Evolutionary conservation across 2,329 filamentous ascomycete genomes (phyloP), one percentile per base, ranked within the genome.

Genomic region (Trichoderma cornu-damae): DNA sequence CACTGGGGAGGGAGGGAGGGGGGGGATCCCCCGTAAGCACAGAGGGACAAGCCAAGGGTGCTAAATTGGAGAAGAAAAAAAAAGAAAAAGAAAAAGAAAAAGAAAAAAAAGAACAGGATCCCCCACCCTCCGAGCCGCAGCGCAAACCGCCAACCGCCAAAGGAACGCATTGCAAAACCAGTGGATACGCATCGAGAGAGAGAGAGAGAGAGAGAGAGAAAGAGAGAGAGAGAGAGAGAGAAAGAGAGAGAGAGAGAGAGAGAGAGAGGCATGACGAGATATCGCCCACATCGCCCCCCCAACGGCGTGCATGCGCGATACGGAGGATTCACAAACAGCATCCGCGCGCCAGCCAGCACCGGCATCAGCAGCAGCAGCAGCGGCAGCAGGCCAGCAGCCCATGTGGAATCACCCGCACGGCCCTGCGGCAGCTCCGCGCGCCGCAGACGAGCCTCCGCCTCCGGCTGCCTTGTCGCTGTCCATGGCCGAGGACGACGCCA

Each of bases 401-500:
- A 66, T 68, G 68, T 69, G 68, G 67, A 67, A 63, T 61, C 63
- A 64, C 22, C 51, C 38, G 38, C 52, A 38, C 43, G 34, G 34
- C 56, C 62, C 61, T 58, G 63, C 61, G 58, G 62, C 61, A 58
- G 60, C 43, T 59, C 61, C n/a, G n/a, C n/a, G 65, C 66, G 63
- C 53, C 61, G 66, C 59, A 61, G 44, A 59, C 48, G 57, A 60
- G 34, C 47, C 34, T 52, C 49, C 37, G 32, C 49, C 44, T 32
- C 44, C 37, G 8, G 35, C 44, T 47, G 28, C 57, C 58, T 28
- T 49, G 38, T 59, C 57, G 57, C 57, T 65, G 61, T 61, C 67
- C 30, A 64, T 68, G 63, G 65, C 68, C 66, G 70, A 73, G 55
- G 70, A 73, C 53, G 70, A 73, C 52, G 64, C 65, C 60, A 72